These are phyloP conservation scores for Penicillium hesseltinei DNA, from an alignment of 2,329 filamentous ascomycete genomes.

Conservation along the genomic window DNA sequence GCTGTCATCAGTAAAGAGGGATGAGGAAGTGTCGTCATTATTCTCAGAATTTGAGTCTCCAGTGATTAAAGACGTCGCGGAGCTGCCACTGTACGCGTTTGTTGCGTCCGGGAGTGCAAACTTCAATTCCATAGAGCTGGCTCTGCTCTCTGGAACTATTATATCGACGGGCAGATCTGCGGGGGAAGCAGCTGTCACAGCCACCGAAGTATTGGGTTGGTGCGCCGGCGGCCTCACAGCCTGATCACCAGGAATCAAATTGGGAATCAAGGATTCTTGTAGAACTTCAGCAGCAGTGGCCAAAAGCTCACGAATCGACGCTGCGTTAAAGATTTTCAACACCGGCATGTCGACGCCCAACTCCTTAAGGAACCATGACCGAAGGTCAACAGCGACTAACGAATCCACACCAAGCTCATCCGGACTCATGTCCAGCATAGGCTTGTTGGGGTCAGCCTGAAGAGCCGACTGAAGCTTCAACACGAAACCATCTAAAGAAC, in stretches of 20 bases:
- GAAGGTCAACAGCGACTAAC: constrained; percentile 26
- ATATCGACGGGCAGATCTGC: neutral
- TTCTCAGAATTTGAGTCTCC: constrained; percentile 18
- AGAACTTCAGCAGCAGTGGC: constrained; percentile 11
- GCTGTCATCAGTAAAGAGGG: constrained; percentile 7
- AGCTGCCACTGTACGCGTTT: constrained; percentile 11
- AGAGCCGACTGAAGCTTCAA: constrained; percentile 20
- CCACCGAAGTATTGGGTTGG: neutral
- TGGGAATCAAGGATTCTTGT: constrained; percentile 12
- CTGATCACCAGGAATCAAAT: neutral
- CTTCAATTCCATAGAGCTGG: constrained; percentile 1
- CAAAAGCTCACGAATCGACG: constrained; percentile 20
- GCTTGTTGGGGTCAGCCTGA: constrained; percentile 16
- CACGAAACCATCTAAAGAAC: constrained; percentile 13
- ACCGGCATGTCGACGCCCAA: constrained; percentile 25
- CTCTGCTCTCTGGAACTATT: neutral
- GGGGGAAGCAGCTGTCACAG: neutral
- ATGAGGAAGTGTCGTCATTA: constrained; percentile 12
- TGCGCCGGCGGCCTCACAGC: neutral
- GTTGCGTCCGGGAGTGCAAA: constrained; percentile 1
- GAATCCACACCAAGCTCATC: constrained; percentile 28
- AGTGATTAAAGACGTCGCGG: constrained; percentile 6
- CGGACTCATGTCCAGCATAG: constrained; percentile 18
- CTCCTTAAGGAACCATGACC: constrained; percentile 28
- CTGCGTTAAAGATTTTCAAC: constrained; percentile 26